Evolutionary conservation across 257 asterid genomes (phyloP), one percentile per base, ranked within the genome.

Genomic region (Avicennia marina): DNA sequence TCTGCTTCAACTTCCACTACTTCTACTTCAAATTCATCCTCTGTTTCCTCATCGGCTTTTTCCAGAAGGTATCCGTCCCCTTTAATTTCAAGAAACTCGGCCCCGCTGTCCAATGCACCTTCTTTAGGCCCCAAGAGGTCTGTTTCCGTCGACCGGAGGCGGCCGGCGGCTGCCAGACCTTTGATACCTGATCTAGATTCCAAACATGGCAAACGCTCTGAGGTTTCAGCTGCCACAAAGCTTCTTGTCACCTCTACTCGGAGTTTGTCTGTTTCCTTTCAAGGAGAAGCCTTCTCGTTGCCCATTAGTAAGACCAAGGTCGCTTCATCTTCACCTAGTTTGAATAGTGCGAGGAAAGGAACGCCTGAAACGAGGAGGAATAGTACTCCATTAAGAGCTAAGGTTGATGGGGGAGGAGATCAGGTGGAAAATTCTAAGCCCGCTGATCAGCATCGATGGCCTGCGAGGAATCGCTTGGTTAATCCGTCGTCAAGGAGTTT

Each of bases 191-290:
- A 90, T 76, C 93, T 84, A 36, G 91, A 73, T 74, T 64, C 73
- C 39, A 89, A 78, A 18, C 60, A 60, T 16, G 57, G 75, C 69
- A 80, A 66, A 71, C 74, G 52, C 25, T 54, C 64, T 42, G 89
- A 84, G 51, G 69, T 76, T 65, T 83, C 97, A 29, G 83, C 82
- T 18, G 97, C 95, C 55, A 66, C 85, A 0, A 82, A 77, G 75
- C 72, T 81, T 24, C 80, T 89, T 25, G 80, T 91, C 16, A 86
- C 94, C 38, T 90, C 96, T 27, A 81, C 94, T 42, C 60, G 97
- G 74, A 83, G 98, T 66, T 73, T 86, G 36, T 86, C 98, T 0
- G 98, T 89, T 69, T 93, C 98, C 8, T 93, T 89, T 60, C 98
- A 86, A 66, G 98, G 98, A 45, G 98, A 83, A 70, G 72, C 95